Evolutionary conservation across 179 eudicot genomes (phyloP), one percentile per base, ranked within the genome.

Genomic region (Spergularia azorica): DNA sequence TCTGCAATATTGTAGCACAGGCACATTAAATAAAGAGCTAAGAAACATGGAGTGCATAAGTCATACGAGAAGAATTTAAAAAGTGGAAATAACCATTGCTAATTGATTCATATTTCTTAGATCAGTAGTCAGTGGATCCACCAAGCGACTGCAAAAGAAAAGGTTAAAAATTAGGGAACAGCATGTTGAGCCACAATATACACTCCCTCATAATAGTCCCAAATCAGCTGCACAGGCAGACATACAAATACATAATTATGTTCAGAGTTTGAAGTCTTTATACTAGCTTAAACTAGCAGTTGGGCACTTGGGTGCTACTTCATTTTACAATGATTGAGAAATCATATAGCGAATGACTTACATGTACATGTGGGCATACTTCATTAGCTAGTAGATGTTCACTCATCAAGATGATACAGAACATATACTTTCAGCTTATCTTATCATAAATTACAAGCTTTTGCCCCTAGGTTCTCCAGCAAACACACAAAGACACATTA

Each of bases 111-210:
- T 87, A 89, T 91, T 95, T 74, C 97, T 86, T 77, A 95, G 85
- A 85, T 95, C 97, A 70, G 88, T 85, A 51, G 99, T 95, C 21
- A 95, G 58, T 67, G 95, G 91, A 87, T 95, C 99, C 83, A 89
- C 84, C 88, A 95, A 76, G 67, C 98, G 99, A 77, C 99, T 94
- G 88, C 82, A 77, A 54, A 50, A 18, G 63, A 76, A 32, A 60
- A 70, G 56, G 13, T 15, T 58, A 65, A 48, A 63, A 60, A 43
- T 64, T 52, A 72, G 67, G 26, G 60, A 12, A 59, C 13, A 16
- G 59, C 59, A 68, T 76, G 59, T 70, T 67, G 39, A 55, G 54
- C 16, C 39, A 32, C 73, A 63, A 52, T 20, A 70, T 43, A 21
- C 57, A 79, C 54, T 64, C 0, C 65, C 82, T 52, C 11, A 16